Percentiles rank a stretch among this genome's conserved stretches.
Conservation (phyloP, 805 yeast genomes). For the Saturnispora sekii region DNA sequence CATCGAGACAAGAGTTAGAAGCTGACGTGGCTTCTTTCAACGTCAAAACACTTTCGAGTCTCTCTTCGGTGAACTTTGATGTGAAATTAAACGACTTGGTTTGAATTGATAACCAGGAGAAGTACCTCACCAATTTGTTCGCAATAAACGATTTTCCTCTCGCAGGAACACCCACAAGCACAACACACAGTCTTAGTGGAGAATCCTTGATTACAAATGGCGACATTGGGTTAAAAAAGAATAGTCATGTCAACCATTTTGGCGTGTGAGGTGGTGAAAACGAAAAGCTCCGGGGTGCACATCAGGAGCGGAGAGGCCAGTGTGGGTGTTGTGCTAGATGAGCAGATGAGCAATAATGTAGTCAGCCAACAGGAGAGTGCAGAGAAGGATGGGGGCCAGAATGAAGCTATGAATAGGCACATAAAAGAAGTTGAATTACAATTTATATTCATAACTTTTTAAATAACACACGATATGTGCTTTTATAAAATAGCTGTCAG, state of each 20-base stretch:
- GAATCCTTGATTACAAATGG: slow-evolving; percentile 49
- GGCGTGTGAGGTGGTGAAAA: not conserved
- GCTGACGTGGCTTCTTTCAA: slow-evolving; percentile 56
- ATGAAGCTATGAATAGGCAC: no score
- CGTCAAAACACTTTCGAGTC: slow-evolving; percentile 55
- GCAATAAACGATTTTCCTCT: slow-evolving; percentile 94
- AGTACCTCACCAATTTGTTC: slow-evolving; percentile 84
- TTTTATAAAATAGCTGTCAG: no score
- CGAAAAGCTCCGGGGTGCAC: no score
- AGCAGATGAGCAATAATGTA: no score
- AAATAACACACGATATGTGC: no score
- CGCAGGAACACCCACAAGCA: slow-evolving; percentile 83
- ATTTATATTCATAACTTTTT: no score
- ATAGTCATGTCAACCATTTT: not conserved
- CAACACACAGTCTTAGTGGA: slow-evolving; percentile 71
- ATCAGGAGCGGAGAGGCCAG: not conserved
- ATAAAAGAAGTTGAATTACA: no score
- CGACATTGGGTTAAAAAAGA: slow-evolving; percentile 32
- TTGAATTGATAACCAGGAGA: slow-evolving; percentile 83
- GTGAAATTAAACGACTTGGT: slow-evolving; percentile 90
- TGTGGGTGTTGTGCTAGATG: no score
- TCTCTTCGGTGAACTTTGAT: slow-evolving; percentile 56
- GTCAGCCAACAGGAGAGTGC: no score
- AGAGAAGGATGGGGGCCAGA: no score
- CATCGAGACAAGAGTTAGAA: slow-evolving; percentile 34